phyloP scores from a whole-genome alignment of 2,329 filamentous ascomycete species.

The Pezicula rhizophila region DNA sequence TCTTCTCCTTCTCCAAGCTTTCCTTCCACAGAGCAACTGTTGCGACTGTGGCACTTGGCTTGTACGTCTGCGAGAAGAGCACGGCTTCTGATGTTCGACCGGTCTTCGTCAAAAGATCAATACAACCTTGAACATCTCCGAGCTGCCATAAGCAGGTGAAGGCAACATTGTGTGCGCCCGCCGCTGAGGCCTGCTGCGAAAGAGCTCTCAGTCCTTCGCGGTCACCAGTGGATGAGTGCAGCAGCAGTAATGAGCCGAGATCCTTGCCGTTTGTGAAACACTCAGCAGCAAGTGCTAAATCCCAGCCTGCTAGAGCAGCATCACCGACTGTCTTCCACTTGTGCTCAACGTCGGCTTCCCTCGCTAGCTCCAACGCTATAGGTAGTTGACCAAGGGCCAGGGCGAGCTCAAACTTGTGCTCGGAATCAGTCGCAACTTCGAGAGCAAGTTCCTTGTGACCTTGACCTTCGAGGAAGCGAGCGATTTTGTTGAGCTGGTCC shows the following conservation, averaged over 20 bases:
- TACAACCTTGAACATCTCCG: conserved; percentile 74
- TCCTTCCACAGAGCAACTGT: conserved; percentile 78
- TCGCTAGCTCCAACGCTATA: conserved; percentile 78
- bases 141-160: conserved; percentile 88
- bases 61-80: conserved; percentile 91
- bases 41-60: conserved; percentile 66
- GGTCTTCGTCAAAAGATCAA: conserved; percentile 73
- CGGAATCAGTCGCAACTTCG: conserved; percentile 87
- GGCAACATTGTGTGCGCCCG: conserved; percentile 83
- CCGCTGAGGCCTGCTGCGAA: conserved; percentile 66
- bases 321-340: conserved; percentile 99
- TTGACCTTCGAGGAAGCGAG: conserved; percentile 93
- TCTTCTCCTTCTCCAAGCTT: conserved; percentile 75
- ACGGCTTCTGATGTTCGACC: conserved; percentile 79
- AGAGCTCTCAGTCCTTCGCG: conserved; percentile 66
- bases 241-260: conserved; percentile 77
- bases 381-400: conserved; percentile 77
- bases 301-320: conserved; percentile 79
- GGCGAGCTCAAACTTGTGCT: conserved; percentile 94
- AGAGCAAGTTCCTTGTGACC: conserved; percentile 94
- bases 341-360: conserved; percentile 80
- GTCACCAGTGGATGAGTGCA: conserved; percentile 83
- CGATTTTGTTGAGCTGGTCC: conserved; percentile 98
- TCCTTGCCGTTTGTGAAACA: conserved; percentile 91
- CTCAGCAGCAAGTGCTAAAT: conserved; percentile 81